Evolutionary conservation across 768 basidiomycete genomes (phyloP).

Genomic region (Hortiboletus flavorubellus): DNA sequence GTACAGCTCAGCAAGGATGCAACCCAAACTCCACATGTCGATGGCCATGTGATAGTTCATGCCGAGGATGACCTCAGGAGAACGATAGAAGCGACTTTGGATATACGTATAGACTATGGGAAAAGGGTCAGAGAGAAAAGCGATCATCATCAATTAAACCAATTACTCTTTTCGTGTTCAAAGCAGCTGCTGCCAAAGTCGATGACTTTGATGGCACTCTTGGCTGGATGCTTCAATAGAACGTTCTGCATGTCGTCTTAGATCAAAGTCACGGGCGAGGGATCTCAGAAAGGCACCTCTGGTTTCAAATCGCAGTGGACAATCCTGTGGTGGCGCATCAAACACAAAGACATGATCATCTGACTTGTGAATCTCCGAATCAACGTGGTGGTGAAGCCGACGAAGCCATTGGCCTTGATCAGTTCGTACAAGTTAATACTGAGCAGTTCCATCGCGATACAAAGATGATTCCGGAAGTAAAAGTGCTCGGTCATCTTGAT

Average conservation of each 20-base stretch:
- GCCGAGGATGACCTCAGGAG: conserved; percentile 97
- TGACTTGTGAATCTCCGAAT: conserved; percentile 96
- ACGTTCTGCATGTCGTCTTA: conserved; percentile 65
- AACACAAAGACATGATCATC: conserved; percentile 85
- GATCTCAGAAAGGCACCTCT: conserved; percentile 57
- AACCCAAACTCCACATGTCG: conserved; percentile 99
- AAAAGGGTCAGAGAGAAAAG: conserved; percentile 6
- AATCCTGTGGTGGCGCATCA: conserved; percentile 96
- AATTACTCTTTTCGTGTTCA: conserved; percentile 95
- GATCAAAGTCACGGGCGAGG: neutral
- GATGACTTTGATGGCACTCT: conserved; percentile 96
- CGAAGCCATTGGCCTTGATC: conserved; percentile 98
- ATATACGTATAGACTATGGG: conserved; percentile 95
- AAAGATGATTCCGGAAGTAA: conserved; percentile 95
- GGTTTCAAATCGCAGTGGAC: conserved; percentile 99
- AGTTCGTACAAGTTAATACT: conserved; percentile 99
- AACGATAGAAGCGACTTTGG: conserved; percentile 99
- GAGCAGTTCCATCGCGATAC: conserved; percentile 96
- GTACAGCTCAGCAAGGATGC: conserved; percentile 94
- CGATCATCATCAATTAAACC: neutral
- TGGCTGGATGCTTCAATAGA: conserved; percentile 87
- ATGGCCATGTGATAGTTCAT: conserved; percentile 99
- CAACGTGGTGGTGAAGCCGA: conserved; percentile 93
- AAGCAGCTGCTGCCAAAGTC: conserved; percentile 99
- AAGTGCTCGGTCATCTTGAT: conserved; percentile 99